Base-by-base conservation (phyloP, 495 filamentous ascomycete genomes). In the Cryomyces minteri region DNA sequence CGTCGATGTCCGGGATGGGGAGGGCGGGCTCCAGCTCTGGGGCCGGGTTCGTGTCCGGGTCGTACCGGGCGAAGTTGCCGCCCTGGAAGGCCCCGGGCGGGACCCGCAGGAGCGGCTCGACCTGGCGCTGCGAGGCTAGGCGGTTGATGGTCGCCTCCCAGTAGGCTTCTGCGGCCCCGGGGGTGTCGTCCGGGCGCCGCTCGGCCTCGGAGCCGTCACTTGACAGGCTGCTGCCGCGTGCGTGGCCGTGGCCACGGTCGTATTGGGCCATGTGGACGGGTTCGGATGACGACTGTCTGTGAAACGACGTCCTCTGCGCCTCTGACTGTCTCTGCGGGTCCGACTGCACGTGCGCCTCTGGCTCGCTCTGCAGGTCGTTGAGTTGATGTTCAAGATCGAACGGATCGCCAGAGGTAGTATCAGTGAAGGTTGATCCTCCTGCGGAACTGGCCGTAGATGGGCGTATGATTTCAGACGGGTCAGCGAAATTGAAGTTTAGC, bases 121-220 rank as follows among this genome's bases (percentile, higher is more conserved):
- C 18, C 18, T 2, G 18, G 18, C 18, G 18, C 18, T 25, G 18
- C 18, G 18, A 25, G 67, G 74, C 52, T 72, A 66, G 7, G 70
- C 71, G 2, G 70, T 74, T 11, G 69, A 75, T 0, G 68, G 70
- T 4, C 68, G 59, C 11, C 29, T 72, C 53, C 28, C 64, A 66
- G 34, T 58, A 18, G 66, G 66, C 37, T 60, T 62, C 45, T 61
- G 56, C 32, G 45, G 33, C 41, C 46, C 38, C 45, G 48, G 8
- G 47, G 32, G 34, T 45, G 48, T 36, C n/a, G 25, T 31, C 42
- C 4, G 25, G 10, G 18, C 32, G 7, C 4, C 48, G 46, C 36
- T 70, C 67, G 43, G 51, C 53, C 7, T 59, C 58, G 42, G 66
- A 69, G 0, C 57, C 53, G 37, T 65, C 64, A n/a, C 67, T 67